phyloP scores from a whole-genome alignment of 108 stramenopile genomes.

The Fragilaria crotonensis region DNA sequence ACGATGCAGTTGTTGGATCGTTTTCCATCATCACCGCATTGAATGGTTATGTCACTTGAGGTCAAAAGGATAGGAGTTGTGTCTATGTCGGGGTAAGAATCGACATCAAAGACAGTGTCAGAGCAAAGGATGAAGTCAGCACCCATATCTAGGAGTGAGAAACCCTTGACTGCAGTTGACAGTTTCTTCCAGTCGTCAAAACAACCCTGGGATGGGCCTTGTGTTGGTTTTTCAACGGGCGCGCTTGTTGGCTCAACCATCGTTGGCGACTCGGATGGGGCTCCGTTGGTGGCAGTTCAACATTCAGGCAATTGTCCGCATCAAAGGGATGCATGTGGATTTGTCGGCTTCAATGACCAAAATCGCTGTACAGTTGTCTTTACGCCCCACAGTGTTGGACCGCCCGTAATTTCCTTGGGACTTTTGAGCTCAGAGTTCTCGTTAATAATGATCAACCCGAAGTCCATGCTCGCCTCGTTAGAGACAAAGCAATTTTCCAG shows the following conservation, averaged over 20 bases:
- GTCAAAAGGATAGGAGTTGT: not conserved
- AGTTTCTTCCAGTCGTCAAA: slow-evolving; percentile 3
- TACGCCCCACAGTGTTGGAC: not conserved
- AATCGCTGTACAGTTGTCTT: not conserved
- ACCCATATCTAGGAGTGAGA: not conserved
- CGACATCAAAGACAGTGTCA: slow-evolving; percentile 1
- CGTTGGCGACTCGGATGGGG: too few relatives aligned
- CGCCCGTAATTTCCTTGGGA: not conserved
- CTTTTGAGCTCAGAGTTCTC: not conserved
- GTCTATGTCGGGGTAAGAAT: not conserved
- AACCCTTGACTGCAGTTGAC: not conserved
- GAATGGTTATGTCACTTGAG: not conserved
- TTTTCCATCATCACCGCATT: slow-evolving; percentile 4
- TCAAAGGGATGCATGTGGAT: not conserved
- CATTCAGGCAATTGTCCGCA: not conserved
- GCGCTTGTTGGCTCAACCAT: not conserved
- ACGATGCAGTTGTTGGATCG: not conserved
- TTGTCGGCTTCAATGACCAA: not conserved
- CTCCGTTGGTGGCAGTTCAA: not conserved
- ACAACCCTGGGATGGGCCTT: not conserved
- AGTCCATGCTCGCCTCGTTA: not conserved
- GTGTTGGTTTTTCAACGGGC: not conserved
- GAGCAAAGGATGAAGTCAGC: slow-evolving; percentile 3
- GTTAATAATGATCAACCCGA: not conserved
- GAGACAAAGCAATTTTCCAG: not conserved